Evolutionary conservation across 306 rosid genomes (phyloP).

Genomic region (Cercis canadensis): DNA sequence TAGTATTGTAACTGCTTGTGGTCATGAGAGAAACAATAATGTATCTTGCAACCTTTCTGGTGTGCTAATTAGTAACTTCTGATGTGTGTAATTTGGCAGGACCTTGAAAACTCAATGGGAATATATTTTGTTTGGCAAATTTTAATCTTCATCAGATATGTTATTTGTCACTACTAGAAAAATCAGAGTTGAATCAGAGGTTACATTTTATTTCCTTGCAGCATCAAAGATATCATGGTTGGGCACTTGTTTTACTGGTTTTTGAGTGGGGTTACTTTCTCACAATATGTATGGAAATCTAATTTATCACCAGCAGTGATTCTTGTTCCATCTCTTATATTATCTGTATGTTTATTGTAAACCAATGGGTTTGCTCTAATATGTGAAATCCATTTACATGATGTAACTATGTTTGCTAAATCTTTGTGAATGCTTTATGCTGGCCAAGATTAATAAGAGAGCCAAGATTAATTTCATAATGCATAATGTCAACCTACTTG

Average conservation of each 20-base stretch:
- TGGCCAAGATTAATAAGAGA: neutral
- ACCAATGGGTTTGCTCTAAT: conserved; percentile 7
- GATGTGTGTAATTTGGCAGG: conserved; percentile 20
- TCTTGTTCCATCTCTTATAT: neutral
- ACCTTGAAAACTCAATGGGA: neutral
- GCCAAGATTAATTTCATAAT: conserved; percentile 23
- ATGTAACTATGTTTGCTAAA: neutral
- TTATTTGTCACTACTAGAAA: neutral
- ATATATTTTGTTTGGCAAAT: neutral
- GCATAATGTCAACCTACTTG: conserved; percentile 33
- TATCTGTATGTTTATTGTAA: conserved; percentile 10
- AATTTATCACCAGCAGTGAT: conserved; percentile 2
- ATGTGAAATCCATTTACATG: neutral
- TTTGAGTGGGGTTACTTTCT: conserved; percentile 12
- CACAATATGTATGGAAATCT: neutral
- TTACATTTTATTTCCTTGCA: conserved; percentile 17
- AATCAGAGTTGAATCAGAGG: neutral
- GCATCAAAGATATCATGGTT: conserved; percentile 7
- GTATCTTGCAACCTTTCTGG: conserved; percentile 3
- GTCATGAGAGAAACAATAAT: neutral
- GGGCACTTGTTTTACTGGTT: conserved; percentile 7
- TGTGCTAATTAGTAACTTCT: conserved; percentile 8
- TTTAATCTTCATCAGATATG: conserved; percentile 2
- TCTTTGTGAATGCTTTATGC: conserved; percentile 15
- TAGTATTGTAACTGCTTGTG: neutral